Evolutionary conservation across 164 flowering plant genomes (phyloP).

Genomic region (Taxillus chinensis): DNA sequence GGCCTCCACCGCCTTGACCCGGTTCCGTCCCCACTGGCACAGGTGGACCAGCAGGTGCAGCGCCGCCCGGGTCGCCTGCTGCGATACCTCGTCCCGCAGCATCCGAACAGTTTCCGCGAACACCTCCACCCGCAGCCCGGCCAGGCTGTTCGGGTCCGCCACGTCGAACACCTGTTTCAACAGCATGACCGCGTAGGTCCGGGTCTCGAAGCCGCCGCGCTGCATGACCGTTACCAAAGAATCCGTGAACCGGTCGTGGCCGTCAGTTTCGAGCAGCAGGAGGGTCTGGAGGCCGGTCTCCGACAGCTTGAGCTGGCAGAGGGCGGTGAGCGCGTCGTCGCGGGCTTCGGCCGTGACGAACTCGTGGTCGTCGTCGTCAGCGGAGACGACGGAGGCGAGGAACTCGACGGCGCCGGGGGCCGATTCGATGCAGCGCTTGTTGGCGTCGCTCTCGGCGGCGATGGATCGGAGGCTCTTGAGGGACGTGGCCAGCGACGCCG

Average conservation of each 20-base stretch:
- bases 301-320: slow-evolving; percentile 31
- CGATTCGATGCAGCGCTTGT: slow-evolving; percentile 30
- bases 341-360: slow-evolving; percentile 1
- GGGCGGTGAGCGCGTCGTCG: slow-evolving; percentile 44
- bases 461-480: slow-evolving; percentile 34
- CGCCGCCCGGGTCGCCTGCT: slow-evolving; percentile 42
- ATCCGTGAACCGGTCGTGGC: slow-evolving; percentile 22
- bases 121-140: slow-evolving; percentile 18
- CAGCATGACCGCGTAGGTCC: slow-evolving; percentile 33
- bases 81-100: slow-evolving; percentile 43
- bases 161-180: slow-evolving; percentile 33
- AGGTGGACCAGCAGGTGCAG: slow-evolving; percentile 45
- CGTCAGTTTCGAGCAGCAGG: slow-evolving; percentile 16
- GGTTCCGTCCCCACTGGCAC: slow-evolving; percentile 71
- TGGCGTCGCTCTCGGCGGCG: slow-evolving; percentile 28
- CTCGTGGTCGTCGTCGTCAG: not conserved
- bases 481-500: slow-evolving; percentile 24
- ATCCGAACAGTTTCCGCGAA: slow-evolving; percentile 28
- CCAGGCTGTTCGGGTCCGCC: slow-evolving; percentile 40
- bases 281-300: slow-evolving; percentile 16
- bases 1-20: slow-evolving; percentile 51
- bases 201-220: slow-evolving; percentile 29
- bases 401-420: slow-evolving; percentile 37
- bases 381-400: slow-evolving; percentile 31
- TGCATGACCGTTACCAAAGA: slow-evolving; percentile 28